Evolutionary conservation across 768 basidiomycete genomes (phyloP), one percentile per base, ranked within the genome.

Genomic region (Rubroboletus pulcherrimus): DNA sequence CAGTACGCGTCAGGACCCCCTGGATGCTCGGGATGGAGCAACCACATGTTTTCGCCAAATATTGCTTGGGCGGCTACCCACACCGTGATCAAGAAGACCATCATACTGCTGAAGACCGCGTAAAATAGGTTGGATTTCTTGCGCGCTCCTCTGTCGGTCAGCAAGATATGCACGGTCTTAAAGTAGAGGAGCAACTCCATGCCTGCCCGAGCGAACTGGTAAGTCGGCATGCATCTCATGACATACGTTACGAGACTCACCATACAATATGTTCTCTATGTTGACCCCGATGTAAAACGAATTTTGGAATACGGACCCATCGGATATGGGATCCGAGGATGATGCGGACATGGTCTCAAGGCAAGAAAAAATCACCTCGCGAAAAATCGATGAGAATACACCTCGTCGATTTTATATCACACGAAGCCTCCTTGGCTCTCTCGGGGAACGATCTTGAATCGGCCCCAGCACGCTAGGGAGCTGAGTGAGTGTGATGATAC

Each of bases 1-100:
- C 72, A 64, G 53, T 75, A 78, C 3, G 57, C 68, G 4, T 58
- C 53, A 15, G 67, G 65, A 2, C 77, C 77, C 0, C 75, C 75
- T 12, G 74, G 72, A 41, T 66, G 73, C n/a, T 64, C 31, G 0
- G 58, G 31, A 15, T 74, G 51, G 1, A 67, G 39, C 15, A 78
- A 58, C 77, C 77, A 78, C 62, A 74, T 69, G 19, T 68, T 50
- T 53, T 72, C 59, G 4, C 68, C 63, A 31, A 73, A 68, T 4
- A 70, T 17, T 3, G 46, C 45, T 2, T 49, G n/a, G 2, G 57
- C 51, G 15, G 58, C 60, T 19, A 72, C 52, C 55, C 68, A 73
- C 19, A 74, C 49, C 0, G 74, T 71, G 63, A 65, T 59, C 19
- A 63, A 62, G 26, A 72, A 49, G 2, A 73, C 21, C 57, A 71